Conservation (phyloP, 169 alveolate species). For the Plasmodium inui region DNA sequence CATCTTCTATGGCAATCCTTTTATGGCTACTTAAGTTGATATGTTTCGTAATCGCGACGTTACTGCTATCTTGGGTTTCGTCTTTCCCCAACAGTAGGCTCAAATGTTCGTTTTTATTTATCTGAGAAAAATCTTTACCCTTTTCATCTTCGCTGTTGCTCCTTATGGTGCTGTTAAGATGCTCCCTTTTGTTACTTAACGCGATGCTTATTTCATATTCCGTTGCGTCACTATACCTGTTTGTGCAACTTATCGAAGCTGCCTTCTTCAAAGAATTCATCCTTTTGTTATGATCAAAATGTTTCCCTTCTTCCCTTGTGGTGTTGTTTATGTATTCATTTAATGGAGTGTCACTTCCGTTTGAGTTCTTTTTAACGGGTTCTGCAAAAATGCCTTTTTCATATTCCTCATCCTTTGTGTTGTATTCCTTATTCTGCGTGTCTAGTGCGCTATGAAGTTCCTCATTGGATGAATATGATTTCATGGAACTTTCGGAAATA, state of each 20-base stretch:
- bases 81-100: neutral
- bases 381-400: neutral
- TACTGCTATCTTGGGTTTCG: neutral
- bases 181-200: neutral
- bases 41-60: neutral
- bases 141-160: conserved; percentile 6
- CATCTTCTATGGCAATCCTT: neutral
- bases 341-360: neutral
- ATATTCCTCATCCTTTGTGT: neutral
- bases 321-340: conserved; percentile 8
- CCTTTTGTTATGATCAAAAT: neutral
- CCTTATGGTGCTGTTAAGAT: neutral
- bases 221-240: neutral
- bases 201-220: neutral
- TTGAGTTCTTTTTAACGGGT: neutral
- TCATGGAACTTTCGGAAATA: neutral
- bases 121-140: neutral
- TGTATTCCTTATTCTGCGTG: neutral
- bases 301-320: neutral
- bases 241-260: neutral
- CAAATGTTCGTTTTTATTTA: neutral
- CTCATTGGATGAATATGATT: neutral
- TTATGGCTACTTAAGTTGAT: neutral
- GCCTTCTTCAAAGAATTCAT: neutral
- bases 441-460: neutral